phyloP scores from a whole-genome alignment of 2,329 filamentous ascomycete genomes.

The Colletotrichum sp. region DNA sequence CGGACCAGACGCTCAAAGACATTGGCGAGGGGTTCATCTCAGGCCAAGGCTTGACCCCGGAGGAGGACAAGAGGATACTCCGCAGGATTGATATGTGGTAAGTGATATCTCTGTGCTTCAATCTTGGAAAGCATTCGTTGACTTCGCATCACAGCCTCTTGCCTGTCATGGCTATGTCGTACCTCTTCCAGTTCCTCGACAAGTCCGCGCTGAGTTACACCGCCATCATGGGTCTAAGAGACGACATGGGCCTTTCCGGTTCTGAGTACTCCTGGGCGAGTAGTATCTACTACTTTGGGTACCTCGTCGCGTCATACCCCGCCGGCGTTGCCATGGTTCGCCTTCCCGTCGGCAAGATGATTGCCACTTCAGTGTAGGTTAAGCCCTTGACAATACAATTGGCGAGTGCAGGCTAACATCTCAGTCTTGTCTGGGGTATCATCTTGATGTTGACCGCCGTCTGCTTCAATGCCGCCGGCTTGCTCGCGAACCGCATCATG shows the following conservation, averaged over 20 bases:
- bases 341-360: slow-evolving; percentile 34
- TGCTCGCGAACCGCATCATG: slow-evolving; percentile 36
- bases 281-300: slow-evolving; percentile 58
- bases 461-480: slow-evolving; percentile 26
- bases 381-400: accelerated
- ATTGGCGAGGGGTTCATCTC: neutral
- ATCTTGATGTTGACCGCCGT: slow-evolving; percentile 28
- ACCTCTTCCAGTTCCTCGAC: slow-evolving; percentile 11
- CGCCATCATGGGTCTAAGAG: slow-evolving; percentile 43
- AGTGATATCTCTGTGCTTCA: slow-evolving; percentile 42
- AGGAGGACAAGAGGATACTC: slow-evolving; percentile 1
- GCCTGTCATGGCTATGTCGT: slow-evolving; percentile 46
- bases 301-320: slow-evolving; percentile 39
- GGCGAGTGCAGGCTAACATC: neutral
- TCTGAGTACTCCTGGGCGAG: slow-evolving; percentile 57
- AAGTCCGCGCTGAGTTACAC: slow-evolving; percentile 43
- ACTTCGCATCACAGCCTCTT: slow-evolving; percentile 51
- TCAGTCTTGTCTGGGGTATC: slow-evolving; percentile 26
- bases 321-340: slow-evolving; percentile 51
- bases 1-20: neutral
- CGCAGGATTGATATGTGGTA: slow-evolving; percentile 40
- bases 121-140: slow-evolving; percentile 19
- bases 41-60: neutral
- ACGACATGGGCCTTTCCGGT: slow-evolving; percentile 50
- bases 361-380: slow-evolving; percentile 19